Percentiles rank a stretch among this genome's conserved stretches.
Conservation (phyloP, 495 filamentous ascomycete genomes). For the Penicillium parvum region DNA sequence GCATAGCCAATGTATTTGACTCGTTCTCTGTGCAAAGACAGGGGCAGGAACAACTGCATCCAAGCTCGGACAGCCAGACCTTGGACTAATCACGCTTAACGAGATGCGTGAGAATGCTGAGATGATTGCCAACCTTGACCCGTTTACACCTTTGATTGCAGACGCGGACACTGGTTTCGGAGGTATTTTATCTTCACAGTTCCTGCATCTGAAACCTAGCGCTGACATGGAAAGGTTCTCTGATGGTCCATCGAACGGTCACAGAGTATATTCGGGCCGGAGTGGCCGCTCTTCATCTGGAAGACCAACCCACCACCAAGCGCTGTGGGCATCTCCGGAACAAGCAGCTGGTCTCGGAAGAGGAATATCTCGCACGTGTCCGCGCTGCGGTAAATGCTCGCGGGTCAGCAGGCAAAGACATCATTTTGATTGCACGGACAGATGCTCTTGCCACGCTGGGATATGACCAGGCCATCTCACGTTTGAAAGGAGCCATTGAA, state of each 20-base stretch:
- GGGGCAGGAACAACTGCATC: slow-evolving; percentile 58
- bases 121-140: slow-evolving; percentile 14
- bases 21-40: no score
- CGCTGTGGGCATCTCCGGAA: slow-evolving; percentile 51
- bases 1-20: no score
- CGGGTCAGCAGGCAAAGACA: slow-evolving; percentile 38
- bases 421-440: slow-evolving; percentile 55
- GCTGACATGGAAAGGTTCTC: no score
- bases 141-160: slow-evolving; percentile 48
- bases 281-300: slow-evolving; percentile 58
- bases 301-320: slow-evolving; percentile 58
- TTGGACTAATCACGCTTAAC: slow-evolving; percentile 42
- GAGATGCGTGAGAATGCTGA: slow-evolving; percentile 17
- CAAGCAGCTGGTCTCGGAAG: slow-evolving; percentile 49
- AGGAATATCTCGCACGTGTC: slow-evolving; percentile 47
- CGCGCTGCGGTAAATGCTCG: slow-evolving; percentile 36
- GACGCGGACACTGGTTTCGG: slow-evolving; percentile 59
- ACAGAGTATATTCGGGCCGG: slow-evolving; percentile 51
- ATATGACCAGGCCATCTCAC: slow-evolving; percentile 46
- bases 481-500: slow-evolving; percentile 44
- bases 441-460: slow-evolving; percentile 51
- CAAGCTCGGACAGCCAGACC: slow-evolving; percentile 54
- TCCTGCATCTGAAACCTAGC: no score
- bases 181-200: no score
- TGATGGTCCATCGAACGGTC: slow-evolving; percentile 53